These are phyloP conservation scores for Parascedosporium putredinis DNA, from an alignment of 2,329 filamentous ascomycete species.

Conservation along the genomic window DNA sequence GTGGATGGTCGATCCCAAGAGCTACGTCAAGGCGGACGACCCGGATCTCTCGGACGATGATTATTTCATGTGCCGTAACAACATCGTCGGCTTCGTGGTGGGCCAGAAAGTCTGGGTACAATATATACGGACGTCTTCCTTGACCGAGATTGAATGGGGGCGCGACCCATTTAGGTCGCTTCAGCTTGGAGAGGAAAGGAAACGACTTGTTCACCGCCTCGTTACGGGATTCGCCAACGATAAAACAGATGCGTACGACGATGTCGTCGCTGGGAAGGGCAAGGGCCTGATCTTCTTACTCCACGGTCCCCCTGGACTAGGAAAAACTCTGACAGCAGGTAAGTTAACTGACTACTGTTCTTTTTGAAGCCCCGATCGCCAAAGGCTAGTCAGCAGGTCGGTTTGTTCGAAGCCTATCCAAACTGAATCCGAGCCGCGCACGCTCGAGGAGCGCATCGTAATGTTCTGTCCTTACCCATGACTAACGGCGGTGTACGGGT, in stretches of 20 bases:
- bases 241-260: neutral
- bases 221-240: neutral
- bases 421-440: too few species aligned
- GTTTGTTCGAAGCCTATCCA: too few species aligned
- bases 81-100: too few species aligned
- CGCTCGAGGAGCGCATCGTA: neutral
- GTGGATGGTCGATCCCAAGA: too few species aligned
- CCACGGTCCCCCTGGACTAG: slow-evolving; percentile 22
- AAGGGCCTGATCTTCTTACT: slow-evolving; percentile 25
- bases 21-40: too few species aligned
- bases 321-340: slow-evolving; percentile 30
- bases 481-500: neutral
- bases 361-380: too few species aligned
- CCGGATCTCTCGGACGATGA: too few species aligned
- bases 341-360: slow-evolving; percentile 14
- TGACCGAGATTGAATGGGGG: neutral
- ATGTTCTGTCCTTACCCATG: neutral
- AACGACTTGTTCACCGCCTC: neutral
- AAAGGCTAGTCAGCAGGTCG: too few species aligned
- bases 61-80: too few species aligned
- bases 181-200: neutral
- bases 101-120: too few species aligned
- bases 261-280: slow-evolving; percentile 19
- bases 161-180: neutral
- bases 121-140: too few species aligned